Base-by-base conservation (phyloP, 2,329 filamentous ascomycete species). In the Beauveria varroae region DNA sequence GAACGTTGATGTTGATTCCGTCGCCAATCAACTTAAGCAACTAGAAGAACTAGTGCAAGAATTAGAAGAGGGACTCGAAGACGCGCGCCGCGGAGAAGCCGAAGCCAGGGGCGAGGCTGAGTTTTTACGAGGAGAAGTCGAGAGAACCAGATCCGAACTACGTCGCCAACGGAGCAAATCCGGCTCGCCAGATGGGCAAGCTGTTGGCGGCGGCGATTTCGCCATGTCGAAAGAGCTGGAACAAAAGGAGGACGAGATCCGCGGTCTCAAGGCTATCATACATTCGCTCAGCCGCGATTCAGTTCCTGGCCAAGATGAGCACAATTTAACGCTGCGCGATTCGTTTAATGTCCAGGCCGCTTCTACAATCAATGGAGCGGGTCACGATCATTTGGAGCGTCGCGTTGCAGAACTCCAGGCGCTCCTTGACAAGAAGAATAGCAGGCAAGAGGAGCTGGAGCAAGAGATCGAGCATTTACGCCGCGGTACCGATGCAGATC, bases 81-180 rank as follows among this genome's bases (percentile, higher is more conserved):
- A 99, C 75, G 93, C 95, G 53, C 83, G 95, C 60, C 84, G 95
- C 61, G 95, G 95, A 7, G 95, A 99, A 76, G 93, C 93, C 10
- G 95, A 99, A 76, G 95, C 95, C 34, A 85, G 95, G 62, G 93
- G 92, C 0, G 95, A 99, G 72, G 93, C 97, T 3, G 95, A 99
- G 72, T 98, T 98, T 71, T 76, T 99, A 41, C 83, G 95, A 30
- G 95, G 95, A 2, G 95, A 99, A 72, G 93, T 98, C 0, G 95
- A 99, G 74, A 82, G 95, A 64, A 93, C 92, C 12, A 85, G 92
- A 66, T 87, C 92, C 10, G 95, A 99, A 75, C 79, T 99, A 49
- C 86, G 90, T 55, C 85, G 93, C 47, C 95, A 98, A 73, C 86
- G 90, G 28, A 93, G 97, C 70, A 95, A 95, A 74, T 85, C 87